A percentile compares a stretch with the other conserved stretches of the same genome.
Conservation (phyloP, 495 filamentous ascomycete genomes). For the Trichodelitschia bisporula region DNA sequence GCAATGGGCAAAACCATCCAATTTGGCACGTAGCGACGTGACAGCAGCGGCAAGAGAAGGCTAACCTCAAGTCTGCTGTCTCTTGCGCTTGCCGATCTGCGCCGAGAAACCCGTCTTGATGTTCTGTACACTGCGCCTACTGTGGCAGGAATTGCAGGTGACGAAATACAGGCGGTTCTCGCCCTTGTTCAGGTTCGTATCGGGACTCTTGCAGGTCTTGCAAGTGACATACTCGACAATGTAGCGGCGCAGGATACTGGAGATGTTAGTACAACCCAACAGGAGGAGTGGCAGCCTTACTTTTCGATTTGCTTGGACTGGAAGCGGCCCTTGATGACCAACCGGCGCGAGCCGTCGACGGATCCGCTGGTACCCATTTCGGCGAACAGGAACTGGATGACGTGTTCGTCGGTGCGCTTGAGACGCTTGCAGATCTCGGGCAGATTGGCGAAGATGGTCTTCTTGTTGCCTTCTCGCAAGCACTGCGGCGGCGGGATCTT, state of each 20-base stretch:
- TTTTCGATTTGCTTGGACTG: conserved; percentile 97
- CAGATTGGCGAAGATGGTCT: conserved; percentile 98
- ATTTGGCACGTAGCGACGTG: no score
- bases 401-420: conserved; percentile 94
- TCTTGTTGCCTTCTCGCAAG: conserved; percentile 98
- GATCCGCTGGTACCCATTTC: conserved; percentile 91
- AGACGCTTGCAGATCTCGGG: conserved; percentile 77
- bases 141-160: conserved; percentile 72
- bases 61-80: conserved; percentile 30
- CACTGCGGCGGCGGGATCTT: conserved; percentile 99
- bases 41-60: no score
- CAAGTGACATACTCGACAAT: conserved; percentile 93
- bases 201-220: conserved; percentile 85
- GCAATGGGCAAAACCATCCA: no score
- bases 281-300: conserved; percentile 78
- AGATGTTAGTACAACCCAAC: conserved; percentile 24
- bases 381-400: conserved; percentile 89
- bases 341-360: conserved; percentile 72
- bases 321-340: conserved; percentile 98
- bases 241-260: conserved; percentile 1
- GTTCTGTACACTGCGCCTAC: conserved; percentile 71
- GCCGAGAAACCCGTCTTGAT: conserved; percentile 99
- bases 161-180: conserved; percentile 87
- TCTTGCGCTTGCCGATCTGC: conserved; percentile 87
- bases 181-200: conserved; percentile 93